Conservation (phyloP, 139 green algal genomes). For the Chlamydomonas sp. region DNA sequence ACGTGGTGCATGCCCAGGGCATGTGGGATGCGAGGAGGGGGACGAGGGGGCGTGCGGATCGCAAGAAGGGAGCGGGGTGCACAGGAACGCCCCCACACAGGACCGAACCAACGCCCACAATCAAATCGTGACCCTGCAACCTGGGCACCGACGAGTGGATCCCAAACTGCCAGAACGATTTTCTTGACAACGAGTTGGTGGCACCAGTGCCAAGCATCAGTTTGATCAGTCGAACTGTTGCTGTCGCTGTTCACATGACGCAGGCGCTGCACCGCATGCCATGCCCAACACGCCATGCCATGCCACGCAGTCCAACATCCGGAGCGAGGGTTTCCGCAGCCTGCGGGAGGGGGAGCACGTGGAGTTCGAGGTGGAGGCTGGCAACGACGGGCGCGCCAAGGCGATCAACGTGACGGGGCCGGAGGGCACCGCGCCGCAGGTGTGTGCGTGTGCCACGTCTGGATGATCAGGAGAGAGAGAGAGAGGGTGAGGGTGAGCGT, state of each 20-base stretch:
- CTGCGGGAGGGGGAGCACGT: constrained; percentile 84
- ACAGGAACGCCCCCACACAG: too few species aligned
- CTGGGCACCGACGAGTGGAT: too few species aligned
- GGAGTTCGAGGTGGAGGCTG: constrained; percentile 81
- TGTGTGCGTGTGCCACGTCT: constrained; percentile 16
- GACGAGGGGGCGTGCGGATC: too few species aligned
- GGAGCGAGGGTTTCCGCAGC: constrained; percentile 84
- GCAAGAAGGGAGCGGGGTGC: too few species aligned
- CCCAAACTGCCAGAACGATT: too few species aligned
- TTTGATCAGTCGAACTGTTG: neutral
- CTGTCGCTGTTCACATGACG: neutral
- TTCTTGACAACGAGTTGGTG: too few species aligned
- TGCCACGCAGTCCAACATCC: constrained; percentile 76
- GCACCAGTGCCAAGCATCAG: neutral
- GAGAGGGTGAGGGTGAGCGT: too few species aligned
- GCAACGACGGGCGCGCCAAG: constrained; percentile 81
- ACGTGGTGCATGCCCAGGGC: too few species aligned
- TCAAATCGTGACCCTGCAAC: too few species aligned
- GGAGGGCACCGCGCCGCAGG: constrained; percentile 59
- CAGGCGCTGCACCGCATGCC: neutral
- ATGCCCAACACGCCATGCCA: neutral
- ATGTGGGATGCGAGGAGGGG: too few species aligned
- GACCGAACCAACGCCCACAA: too few species aligned
- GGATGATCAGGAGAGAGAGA: too few species aligned
- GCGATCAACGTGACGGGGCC: constrained; percentile 87